Base-by-base conservation (phyloP, 2,329 filamentous ascomycete species). In the Dothideomycetidae sp. region DNA sequence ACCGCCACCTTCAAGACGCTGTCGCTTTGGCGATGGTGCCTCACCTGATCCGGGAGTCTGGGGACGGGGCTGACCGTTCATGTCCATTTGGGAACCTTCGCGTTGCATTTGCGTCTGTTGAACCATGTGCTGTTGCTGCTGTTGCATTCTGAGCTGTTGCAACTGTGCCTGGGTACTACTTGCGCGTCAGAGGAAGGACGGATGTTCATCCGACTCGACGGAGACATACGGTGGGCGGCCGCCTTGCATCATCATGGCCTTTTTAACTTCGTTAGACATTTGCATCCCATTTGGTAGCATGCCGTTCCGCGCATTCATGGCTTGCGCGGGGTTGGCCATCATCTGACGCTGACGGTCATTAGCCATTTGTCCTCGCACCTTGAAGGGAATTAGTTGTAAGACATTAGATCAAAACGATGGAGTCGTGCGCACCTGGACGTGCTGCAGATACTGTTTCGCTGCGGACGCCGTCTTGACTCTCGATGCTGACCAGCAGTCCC, bases 401-500 rank as follows among this genome's bases (percentile, higher is more conserved):
- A n/a, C n/a, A n/a, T n/a, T n/a, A n/a, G n/a, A n/a, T n/a, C n/a
- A n/a, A n/a, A n/a, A n/a, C n/a, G n/a, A n/a, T n/a, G n/a, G n/a
- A n/a, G n/a, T n/a, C 7, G 21, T 44, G 58, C 63, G 53, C 72
- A 92, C 86, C 71, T 92, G 81, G 45, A 79, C 85, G 53, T 92
- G 81, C 42, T 70, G 63, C 41, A 92, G 73, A 58, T 93, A 93
- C 63, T 81, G 75, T 45, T 71, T 70, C 32, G 83, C 77, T 42
- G 64, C 59, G 10, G 39, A 37, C 13, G 35, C 36, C 32, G 38
- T 44, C 43, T 57, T 54, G 33, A 48, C 73, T 52, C 83, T 80
- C 54, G 88, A 81, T 39, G 84, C 83, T 53, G 76, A 76, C 60
- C 81, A 92, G 49, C 96, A 84, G 52, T 98, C 90, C 85, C 85